These are phyloP conservation scores for Gossypium davidsonii DNA, from an alignment of 441 rosid genomes.

Conservation along the genomic window DNA sequence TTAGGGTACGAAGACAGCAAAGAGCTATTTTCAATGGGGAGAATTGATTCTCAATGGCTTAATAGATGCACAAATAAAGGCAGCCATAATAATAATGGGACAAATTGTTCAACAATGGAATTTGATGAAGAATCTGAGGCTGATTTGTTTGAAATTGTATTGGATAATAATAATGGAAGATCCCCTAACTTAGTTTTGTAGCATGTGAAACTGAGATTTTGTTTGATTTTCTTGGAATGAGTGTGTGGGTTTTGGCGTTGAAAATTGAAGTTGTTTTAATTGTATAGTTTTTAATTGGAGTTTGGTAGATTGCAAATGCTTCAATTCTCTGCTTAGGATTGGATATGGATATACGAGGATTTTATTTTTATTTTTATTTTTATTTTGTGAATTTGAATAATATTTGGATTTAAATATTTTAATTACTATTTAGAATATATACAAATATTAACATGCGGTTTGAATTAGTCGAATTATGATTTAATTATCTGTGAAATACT, in stretches of 20 bases:
- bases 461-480: too few species aligned
- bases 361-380: too few species aligned
- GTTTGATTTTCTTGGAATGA: not conserved
- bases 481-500: too few species aligned
- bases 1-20: constrained; percentile 64
- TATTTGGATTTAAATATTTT: too few species aligned
- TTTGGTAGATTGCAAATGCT: not conserved
- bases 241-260: not conserved
- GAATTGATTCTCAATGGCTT: constrained; percentile 81
- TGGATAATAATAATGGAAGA: constrained; percentile 45
- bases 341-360: too few species aligned
- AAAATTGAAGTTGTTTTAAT: not conserved
- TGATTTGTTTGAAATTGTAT: constrained; percentile 77
- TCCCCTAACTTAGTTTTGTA: constrained; percentile 34
- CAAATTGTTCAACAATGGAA: constrained; percentile 29
- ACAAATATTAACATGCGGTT: too few species aligned
- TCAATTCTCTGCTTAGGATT: too few species aligned
- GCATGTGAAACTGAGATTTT: constrained; percentile 6
- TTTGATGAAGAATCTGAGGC: constrained; percentile 83
- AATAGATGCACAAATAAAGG: constrained; percentile 38
- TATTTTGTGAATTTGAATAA: too few species aligned
- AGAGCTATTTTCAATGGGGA: constrained; percentile 92
- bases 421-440: too few species aligned
- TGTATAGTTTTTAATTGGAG: not conserved
- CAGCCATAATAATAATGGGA: constrained; percentile 22